Evolutionary conservation across 1,284 basidiomycete species (phyloP).

Genomic region (Malassezia caprae): DNA sequence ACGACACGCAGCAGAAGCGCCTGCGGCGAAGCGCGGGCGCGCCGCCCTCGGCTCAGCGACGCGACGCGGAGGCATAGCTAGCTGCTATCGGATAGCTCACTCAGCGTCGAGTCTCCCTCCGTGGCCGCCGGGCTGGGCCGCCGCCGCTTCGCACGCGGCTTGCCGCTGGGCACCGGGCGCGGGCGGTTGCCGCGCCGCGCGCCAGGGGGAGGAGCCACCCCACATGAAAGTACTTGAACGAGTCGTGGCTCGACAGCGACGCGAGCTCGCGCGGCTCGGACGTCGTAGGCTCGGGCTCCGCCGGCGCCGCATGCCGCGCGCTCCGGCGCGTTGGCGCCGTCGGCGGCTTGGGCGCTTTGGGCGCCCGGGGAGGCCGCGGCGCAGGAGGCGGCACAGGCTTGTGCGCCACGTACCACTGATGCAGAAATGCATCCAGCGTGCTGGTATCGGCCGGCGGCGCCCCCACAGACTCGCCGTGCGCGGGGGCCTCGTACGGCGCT

Average conservation of each 20-base stretch:
- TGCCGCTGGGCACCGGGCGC: conserved; percentile 2
- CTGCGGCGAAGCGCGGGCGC: conserved; percentile 9
- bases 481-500: conserved; percentile 15
- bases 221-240: conserved; percentile 71
- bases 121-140: neutral
- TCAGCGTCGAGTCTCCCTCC: conserved; percentile 8
- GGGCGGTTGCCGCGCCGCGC: conserved; percentile 14
- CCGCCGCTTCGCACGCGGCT: conserved; percentile 3
- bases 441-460: conserved; percentile 12
- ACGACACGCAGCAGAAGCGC: conserved; percentile 12
- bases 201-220: conserved; percentile 81
- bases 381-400: conserved; percentile 14
- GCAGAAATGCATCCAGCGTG: conserved; percentile 3
- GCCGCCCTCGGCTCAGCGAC: neutral
- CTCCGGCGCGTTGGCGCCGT: conserved; percentile 1
- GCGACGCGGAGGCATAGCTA: neutral
- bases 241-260: conserved; percentile 59
- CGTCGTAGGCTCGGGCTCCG: neutral
- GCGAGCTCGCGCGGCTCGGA: conserved; percentile 8
- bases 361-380: neutral
- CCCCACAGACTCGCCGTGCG: neutral
- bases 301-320: conserved; percentile 1
- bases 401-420: conserved; percentile 17
- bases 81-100: conserved; percentile 9
- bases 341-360: neutral